Base-by-base conservation (phyloP, 2,329 filamentous ascomycete species). In the Ophiocordyceps camponoti-rufipedis region DNA sequence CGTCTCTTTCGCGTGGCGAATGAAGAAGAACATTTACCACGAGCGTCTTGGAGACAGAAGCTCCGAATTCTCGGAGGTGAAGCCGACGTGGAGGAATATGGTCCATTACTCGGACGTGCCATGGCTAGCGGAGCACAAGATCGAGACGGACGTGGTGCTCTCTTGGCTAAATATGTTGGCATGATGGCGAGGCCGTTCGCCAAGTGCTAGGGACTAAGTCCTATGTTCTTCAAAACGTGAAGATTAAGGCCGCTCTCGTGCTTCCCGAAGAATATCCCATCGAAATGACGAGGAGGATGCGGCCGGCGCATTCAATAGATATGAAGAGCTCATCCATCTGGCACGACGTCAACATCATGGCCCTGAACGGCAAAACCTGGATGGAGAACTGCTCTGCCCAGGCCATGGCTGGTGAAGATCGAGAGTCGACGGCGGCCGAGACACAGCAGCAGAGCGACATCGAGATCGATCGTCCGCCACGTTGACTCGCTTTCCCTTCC, bases 111-210 rank as follows among this genome's bases (percentile, higher is more conserved):
- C 55, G 1, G 58, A 70, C 31, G 48, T 63, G 0, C 58, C 64
- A 0, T 74, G 70, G 70, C 47, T 72, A 2, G 45, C 48, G 0
- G 64, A 70, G 43, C 67, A 74, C 50, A 58, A 58, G 44, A 47
- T 72, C 6, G 55, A 59, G 9, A 52, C 53, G 0, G 53, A 65
- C 13, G 52, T 65, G 6, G 52, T 72, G 0, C 66, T 70, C 31
- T 68, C 69, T 58, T 49, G 14, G 63, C 67, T 1, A 66, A 57
- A 0, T 71, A 66, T 46, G 48, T 70, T 1, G 54, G 59, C 8
- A 67, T 70, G 56, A 62, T 59, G 60, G 62, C 1, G 66, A 69
- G 49, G 67, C 67, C 4, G 54, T 55, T 9, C 47, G 52, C 6
- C 54, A 56, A 29, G 32, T 49, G 5, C 44, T 43, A 14, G 47